A percentile compares a stretch with the other conserved stretches of the same genome.
phyloP scores from a whole-genome alignment of 768 basidiomycete genomes.

The Harrya chromipes region DNA sequence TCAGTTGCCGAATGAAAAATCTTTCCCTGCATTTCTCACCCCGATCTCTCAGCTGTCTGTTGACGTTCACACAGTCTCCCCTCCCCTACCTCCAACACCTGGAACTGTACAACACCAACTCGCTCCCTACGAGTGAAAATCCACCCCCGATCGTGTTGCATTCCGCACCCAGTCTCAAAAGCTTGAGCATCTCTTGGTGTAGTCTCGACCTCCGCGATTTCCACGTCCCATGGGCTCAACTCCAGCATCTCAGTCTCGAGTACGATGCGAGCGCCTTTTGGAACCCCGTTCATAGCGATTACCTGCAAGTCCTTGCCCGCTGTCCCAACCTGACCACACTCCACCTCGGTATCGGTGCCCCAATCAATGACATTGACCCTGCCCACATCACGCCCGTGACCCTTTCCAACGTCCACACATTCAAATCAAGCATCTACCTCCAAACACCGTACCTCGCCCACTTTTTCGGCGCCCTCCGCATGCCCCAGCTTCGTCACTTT shows the following conservation, averaged over 20 bases:
- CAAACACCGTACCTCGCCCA: slow-evolving; percentile 24
- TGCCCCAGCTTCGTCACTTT: slow-evolving; percentile 25
- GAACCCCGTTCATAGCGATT: slow-evolving; percentile 29
- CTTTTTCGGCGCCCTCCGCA: slow-evolving; percentile 27
- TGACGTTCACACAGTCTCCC: slow-evolving; percentile 27
- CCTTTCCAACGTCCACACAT: slow-evolving; percentile 27
- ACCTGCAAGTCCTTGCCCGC: slow-evolving; percentile 20
- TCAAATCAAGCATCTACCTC: slow-evolving; percentile 24
- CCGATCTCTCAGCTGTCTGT: slow-evolving; percentile 22
- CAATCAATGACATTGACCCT: slow-evolving; percentile 15
- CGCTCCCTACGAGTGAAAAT: slow-evolving; percentile 22
- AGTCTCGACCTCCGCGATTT: slow-evolving; percentile 26
- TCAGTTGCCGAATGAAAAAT: slow-evolving; percentile 18
- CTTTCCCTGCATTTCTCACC: slow-evolving; percentile 23
- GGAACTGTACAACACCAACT: slow-evolving; percentile 27
- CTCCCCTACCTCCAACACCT: slow-evolving; percentile 24
- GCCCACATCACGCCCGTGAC: slow-evolving; percentile 18
- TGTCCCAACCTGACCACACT: slow-evolving; percentile 29
- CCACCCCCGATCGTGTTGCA: slow-evolving; percentile 24
- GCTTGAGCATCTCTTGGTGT: slow-evolving; percentile 28
- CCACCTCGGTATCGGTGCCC: slow-evolving; percentile 25
- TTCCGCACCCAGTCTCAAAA: slow-evolving; percentile 27
- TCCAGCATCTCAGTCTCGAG: slow-evolving; percentile 26
- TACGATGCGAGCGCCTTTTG: slow-evolving; percentile 28
- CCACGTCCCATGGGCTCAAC: slow-evolving; percentile 28